Base-by-base conservation (phyloP, 1,139 yeast species). In the Yamadazyma triangularis region DNA sequence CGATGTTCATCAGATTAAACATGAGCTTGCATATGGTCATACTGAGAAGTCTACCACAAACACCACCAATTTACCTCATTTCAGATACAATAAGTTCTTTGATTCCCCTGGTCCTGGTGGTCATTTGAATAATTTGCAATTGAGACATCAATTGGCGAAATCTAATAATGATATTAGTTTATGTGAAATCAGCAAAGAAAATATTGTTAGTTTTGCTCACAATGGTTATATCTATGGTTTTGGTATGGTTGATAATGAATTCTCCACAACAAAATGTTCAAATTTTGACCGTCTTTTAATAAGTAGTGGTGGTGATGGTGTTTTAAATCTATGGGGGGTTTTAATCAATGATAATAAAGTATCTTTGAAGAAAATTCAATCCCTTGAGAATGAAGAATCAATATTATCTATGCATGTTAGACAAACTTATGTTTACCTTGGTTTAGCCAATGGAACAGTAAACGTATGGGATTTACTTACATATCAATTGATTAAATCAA, bases 31-130 rank as follows among this genome's bases (percentile, higher is more conserved):
- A n/a, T n/a, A n/a, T n/a, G n/a, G n/a, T n/a, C n/a, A 18, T 9
- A n/a, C n/a, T n/a, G n/a, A n/a, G n/a, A n/a, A n/a, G n/a, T n/a
- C n/a, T n/a, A n/a, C n/a, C n/a, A n/a, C n/a, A n/a, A n/a, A 51
- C 8, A 60, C 33, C 26, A 28, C 58, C 14, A 66, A 72, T 21
- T 64, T 88, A 41, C 98, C 98, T 0, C 82, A 87, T 27, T 70
- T 79, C 38, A 64, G 98, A 35, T 91, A 79, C 49, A 86, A 86
- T 55, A 79, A 77, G 48, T 91, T 91, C 47, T 91, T 91, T 52
- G 97, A 91, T 54, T 88, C 96, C 1, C 70, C 66, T 32, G 96
- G 96, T 0, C 94, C 94, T 0, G 85, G 91, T 1, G 93, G 91
- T 2, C 59, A 63, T 23, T 44, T 62, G 23, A 66, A 60, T 34